Evolutionary conservation across 257 asterid genomes (phyloP), one percentile per base, ranked within the genome.

Genomic region (Plantago major): DNA sequence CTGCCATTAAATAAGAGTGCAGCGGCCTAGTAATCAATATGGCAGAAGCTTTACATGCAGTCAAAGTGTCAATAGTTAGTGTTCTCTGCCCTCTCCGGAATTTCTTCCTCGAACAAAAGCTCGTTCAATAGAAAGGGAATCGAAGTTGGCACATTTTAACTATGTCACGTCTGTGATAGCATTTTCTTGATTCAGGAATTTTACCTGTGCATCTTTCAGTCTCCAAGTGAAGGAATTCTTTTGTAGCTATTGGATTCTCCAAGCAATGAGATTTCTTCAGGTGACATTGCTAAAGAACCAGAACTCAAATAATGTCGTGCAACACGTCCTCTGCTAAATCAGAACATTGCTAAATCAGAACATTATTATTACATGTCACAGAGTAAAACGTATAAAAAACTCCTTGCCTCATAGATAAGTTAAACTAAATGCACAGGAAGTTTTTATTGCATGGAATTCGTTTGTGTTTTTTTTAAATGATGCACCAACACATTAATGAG

Each of bases 221-320:
- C 67, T 26, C 67, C 18, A n/a, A 52, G 68, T 66, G 76, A 37
- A 42, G 73, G 52, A 52, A 11, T 70, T 42, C 79, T 72, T 42
- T 51, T 64, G 68, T 64, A 74, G 73, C 75, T 62, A 75, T 73
- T 81, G 68, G 72, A 79, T 67, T 58, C 74, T 43, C 73, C 71
- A 63, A 93, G 88, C 79, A 73, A 64, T 10, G 84, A 76, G 62
- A 87, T 77, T 73, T 89, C 90, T 48, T 83, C 90, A 1, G 83
- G 47, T 42, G 95, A 81, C 79, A 93, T 63, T 65, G 83, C 67
- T 67, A 76, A 72, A 19, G 82, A 42, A 66, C 97, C 95, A 53
- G 85, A 77, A 70, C 80, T 81, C 82, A 93, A 72, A 74, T 93
- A 93, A 76, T 93, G 95, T 45, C 65, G 78, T 11, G 83, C 71